A percentile compares a stretch with the other conserved stretches of the same genome.
These are phyloP conservation scores for Piper betle DNA, from an alignment of 164 flowering plant species.

Conservation along the genomic window DNA sequence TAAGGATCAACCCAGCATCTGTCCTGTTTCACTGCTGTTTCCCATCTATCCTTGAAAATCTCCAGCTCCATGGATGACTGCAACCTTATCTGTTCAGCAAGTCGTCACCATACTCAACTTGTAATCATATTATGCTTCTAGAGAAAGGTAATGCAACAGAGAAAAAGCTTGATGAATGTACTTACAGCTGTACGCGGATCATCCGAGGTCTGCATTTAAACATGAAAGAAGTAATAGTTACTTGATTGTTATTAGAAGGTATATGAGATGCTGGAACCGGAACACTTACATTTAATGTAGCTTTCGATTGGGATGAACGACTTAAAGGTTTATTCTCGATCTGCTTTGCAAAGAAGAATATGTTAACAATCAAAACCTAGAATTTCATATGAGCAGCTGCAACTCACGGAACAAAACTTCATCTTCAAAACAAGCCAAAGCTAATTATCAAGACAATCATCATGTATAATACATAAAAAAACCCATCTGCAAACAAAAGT, in stretches of 20 bases:
- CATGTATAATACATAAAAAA: too few species aligned
- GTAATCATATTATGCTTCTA: too few species aligned
- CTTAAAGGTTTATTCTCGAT: not conserved
- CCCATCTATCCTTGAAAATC: constrained; percentile 62
- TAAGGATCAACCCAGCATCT: constrained; percentile 75
- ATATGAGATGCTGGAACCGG: too few species aligned
- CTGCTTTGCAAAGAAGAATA: not conserved
- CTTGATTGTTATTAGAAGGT: too few species aligned
- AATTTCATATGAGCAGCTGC: not conserved
- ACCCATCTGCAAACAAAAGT: too few species aligned
- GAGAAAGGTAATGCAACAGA: too few species aligned
- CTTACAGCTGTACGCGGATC: constrained; percentile 2
- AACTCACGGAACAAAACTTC: too few species aligned
- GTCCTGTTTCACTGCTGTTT: constrained; percentile 48
- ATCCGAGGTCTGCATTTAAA: not conserved
- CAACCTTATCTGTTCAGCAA: constrained; percentile 51
- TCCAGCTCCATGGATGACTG: constrained; percentile 57
- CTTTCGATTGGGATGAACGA: constrained; percentile 6
- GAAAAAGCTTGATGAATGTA: not conserved
- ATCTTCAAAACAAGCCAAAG: not conserved
- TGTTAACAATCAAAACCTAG: not conserved
- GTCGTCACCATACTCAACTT: not conserved
- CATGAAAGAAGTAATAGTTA: too few species aligned
- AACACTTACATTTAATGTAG: too few species aligned
- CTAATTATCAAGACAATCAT: too few species aligned